These are phyloP conservation scores for Penicillium nucicola DNA, from an alignment of 495 filamentous ascomycete species.

Conservation along the genomic window DNA sequence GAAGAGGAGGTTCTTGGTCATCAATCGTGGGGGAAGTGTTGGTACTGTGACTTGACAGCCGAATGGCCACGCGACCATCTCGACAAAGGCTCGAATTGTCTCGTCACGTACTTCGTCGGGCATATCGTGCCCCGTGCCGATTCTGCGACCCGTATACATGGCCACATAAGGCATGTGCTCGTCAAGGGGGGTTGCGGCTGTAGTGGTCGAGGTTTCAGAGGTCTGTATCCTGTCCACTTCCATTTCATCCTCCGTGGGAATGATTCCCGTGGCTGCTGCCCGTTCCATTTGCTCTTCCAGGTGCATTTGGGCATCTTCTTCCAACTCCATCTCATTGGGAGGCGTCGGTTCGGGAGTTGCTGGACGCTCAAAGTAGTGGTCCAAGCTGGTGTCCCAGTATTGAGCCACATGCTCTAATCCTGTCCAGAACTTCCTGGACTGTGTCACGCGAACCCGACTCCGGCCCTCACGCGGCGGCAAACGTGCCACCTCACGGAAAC, in stretches of 20 bases:
- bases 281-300: constrained; percentile 3
- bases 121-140: constrained; percentile 65
- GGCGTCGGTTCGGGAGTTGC: constrained; percentile 23
- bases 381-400: constrained; percentile 62
- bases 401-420: constrained; percentile 55
- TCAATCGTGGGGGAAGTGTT: constrained; percentile 58
- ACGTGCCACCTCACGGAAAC: constrained; percentile 50
- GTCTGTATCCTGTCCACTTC: constrained; percentile 27
- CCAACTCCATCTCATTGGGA: constrained; percentile 17
- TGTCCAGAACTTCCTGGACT: constrained; percentile 60
- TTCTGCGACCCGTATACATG: constrained; percentile 54
- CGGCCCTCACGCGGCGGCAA: constrained; percentile 38
- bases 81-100: constrained; percentile 67
- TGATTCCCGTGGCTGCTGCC: background rate
- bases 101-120: constrained; percentile 71
- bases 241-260: constrained; percentile 23
- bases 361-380: constrained; percentile 49
- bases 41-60: constrained; percentile 67
- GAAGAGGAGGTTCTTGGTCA: constrained; percentile 51
- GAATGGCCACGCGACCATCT: constrained; percentile 77
- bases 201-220: background rate
- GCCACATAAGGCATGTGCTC: constrained; percentile 10
- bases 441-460: constrained; percentile 44
- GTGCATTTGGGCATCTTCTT: constrained; percentile 6
- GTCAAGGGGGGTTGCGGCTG: background rate